Evolutionary conservation across 148 eudicot species (phyloP).

Genomic region (Chenopodium berlandieri): DNA sequence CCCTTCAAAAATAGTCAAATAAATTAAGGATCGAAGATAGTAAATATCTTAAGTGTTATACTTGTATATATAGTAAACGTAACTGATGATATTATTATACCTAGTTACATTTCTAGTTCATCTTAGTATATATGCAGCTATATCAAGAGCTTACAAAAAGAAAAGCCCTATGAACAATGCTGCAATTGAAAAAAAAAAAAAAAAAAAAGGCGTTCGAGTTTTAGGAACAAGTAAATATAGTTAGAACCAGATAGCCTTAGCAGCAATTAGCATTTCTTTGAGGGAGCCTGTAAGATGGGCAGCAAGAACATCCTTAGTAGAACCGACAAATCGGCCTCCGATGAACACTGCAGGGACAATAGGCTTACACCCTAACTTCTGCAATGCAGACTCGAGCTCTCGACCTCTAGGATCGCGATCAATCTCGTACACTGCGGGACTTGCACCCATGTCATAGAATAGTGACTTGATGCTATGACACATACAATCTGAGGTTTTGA

Average conservation of each 20-base stretch:
- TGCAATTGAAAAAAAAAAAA: neutral
- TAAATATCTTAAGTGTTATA: no score
- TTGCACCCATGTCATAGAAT: constrained; percentile 36
- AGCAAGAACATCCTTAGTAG: constrained; percentile 34
- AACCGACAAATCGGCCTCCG: constrained; percentile 33
- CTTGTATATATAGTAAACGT: no score
- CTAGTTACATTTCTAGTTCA: no score
- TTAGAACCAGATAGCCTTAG: constrained; percentile 39
- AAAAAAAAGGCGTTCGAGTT: no score
- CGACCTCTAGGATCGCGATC: constrained; percentile 31
- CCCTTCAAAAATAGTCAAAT: no score
- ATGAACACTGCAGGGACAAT: constrained; percentile 36
- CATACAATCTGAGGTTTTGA: constrained; percentile 39
- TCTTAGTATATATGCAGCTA: neutral
- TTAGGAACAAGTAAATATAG: no score
- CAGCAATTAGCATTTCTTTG: constrained; percentile 31
- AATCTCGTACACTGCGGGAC: constrained; percentile 35
- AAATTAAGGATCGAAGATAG: no score
- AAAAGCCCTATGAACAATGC: neutral
- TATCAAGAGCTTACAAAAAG: constrained; percentile 1
- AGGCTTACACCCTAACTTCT: constrained; percentile 36
- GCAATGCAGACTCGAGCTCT: constrained; percentile 37
- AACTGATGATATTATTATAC: no score
- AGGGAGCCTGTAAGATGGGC: constrained; percentile 38
- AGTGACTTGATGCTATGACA: constrained; percentile 36